Evolutionary conservation across 2,329 filamentous ascomycete genomes (phyloP), one percentile per base, ranked within the genome.

Genomic region (Penicillium vulpinum): DNA sequence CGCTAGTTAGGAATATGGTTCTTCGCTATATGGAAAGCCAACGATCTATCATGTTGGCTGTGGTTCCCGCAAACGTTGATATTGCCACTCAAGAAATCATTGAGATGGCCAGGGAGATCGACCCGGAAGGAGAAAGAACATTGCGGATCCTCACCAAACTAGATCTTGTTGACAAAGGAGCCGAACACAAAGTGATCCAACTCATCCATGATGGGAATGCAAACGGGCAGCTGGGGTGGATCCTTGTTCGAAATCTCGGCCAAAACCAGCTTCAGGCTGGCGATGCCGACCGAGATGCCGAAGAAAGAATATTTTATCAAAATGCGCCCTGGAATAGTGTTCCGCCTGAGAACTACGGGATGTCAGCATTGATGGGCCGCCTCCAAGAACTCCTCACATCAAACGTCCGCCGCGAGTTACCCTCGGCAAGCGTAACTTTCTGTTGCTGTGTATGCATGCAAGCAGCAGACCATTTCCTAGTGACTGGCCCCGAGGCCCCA

Each of bases 81-180:
- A 69, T 80, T 28, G 75, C 73, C 0, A 81, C 73, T 0, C 78
- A 82, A 50, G 73, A 77, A 33, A 80, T 82, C 36, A 64, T 81
- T 1, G 66, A 75, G 26, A 63, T 77, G 39, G 77, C 78, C 0
- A 64, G 68, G 21, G 63, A 73, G 11, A 58, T 64, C 24, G 78
- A 81, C 59, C 60, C 57, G 0, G 55, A 62, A 4, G 76, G 77
- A 0, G 58, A 64, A 31, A 67, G 79, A 39, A 81, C 78, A 0
- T 51, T 81, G 0, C 77, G 77, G 0, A 70, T 82, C 3, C 73
- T 88, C 0, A 88, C 85, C 0, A 88, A 88, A 61, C 81, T 84
- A 0, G 86, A 89, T 55, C 71, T 87, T 0, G 78, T 81, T 8
- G 69, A 75, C 39, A 57, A 62, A 28, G 72, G 72, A 0, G 65